These are phyloP conservation scores for Pythium myriotylum DNA, from an alignment of 352 stramenopile genomes.

Conservation along the genomic window DNA sequence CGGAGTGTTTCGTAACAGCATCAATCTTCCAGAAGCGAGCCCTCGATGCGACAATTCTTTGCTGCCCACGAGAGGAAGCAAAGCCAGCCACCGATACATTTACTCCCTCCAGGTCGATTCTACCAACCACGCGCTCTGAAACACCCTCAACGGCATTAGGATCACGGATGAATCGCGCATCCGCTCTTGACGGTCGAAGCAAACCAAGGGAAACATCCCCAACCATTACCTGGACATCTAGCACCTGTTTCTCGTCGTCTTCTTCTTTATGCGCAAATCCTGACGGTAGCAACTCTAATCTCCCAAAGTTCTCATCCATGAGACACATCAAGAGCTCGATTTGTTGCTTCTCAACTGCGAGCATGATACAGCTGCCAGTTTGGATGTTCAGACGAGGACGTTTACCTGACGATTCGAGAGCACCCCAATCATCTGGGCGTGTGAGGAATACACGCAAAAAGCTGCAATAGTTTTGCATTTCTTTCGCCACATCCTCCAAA, in stretches of 20 bases:
- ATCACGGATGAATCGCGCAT: slow-evolving; percentile 1
- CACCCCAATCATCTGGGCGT: slow-evolving; percentile 39
- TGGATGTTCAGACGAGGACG: slow-evolving; percentile 18
- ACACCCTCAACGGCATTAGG: slow-evolving; percentile 20
- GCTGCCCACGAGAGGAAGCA: slow-evolving; percentile 57
- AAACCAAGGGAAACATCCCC: slow-evolving; percentile 49
- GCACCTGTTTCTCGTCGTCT: slow-evolving; percentile 48
- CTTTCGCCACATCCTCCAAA: slow-evolving; percentile 50
- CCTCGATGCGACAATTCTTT: slow-evolving; percentile 39
- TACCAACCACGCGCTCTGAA: slow-evolving; percentile 39
- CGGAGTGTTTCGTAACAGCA: slow-evolving; percentile 3
- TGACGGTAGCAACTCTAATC: slow-evolving; percentile 16
- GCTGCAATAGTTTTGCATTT: slow-evolving; percentile 58
- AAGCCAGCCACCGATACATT: slow-evolving; percentile 43
- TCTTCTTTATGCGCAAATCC: not conserved
- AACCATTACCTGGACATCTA: slow-evolving; percentile 47
- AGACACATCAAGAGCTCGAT: slow-evolving; percentile 66
- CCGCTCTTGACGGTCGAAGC: slow-evolving; percentile 16
- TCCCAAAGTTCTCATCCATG: slow-evolving; percentile 60
- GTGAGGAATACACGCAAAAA: slow-evolving; percentile 40
- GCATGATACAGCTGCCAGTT: slow-evolving; percentile 19
- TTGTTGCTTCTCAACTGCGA: slow-evolving; percentile 62
- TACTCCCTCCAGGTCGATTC: slow-evolving; percentile 44
- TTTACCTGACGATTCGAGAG: not conserved
- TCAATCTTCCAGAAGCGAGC: slow-evolving; percentile 60